Base-by-base conservation (phyloP, 2,329 filamentous ascomycete genomes). In the Sporothrix phasma region DNA sequence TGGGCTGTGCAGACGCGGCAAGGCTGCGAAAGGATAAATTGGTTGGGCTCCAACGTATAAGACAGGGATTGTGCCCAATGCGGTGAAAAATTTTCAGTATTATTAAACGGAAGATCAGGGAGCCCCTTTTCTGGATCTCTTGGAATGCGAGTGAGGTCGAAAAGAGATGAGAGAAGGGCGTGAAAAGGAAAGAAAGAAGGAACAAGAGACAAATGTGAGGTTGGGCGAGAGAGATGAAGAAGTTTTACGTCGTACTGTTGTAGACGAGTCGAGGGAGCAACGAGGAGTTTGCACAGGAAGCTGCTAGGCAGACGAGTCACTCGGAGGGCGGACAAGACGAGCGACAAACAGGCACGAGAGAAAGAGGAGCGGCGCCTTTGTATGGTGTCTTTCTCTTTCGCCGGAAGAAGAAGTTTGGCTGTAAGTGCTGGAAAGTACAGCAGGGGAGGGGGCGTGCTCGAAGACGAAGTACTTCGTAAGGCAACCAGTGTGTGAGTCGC, bases 21-120 rank as follows among this genome's bases (percentile, higher is more conserved):
- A 63, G 61, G 61, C 61, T 63, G 61, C 61, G 61, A 63, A 31
- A 56, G 61, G 61, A 47, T 56, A 59, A 59, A 63, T 41, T 58
- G 62, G 62, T 63, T 63, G 62, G 62, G 62, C 62, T 58, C 41
- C 62, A 63, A 63, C 51, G 62, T 63, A 63, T 63, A 63, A 63
- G 62, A 63, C 62, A 63, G 62, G 53, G 53, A 49, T 63, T 49
- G 53, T 58, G 62, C 62, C 62, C 49, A 63, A 63, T 63, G 62
- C 34, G 26, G 62, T n/a, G 39, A 63, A 63, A 59, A 49, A 17
- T 58, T 58, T 47, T 47, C 62, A 56, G 29, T 46, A 56, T 46
- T 46, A 56, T 46, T 46, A 63, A 37, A 53, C 45, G 46, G 61
- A 26, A 34, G 26, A 24, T 26, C 39, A 41, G 26, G n/a, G 39